A percentile compares a stretch with the other conserved stretches of the same genome.
Conservation (phyloP, 2,329 filamentous ascomycete species). For the Camptophora hylomeconis region DNA sequence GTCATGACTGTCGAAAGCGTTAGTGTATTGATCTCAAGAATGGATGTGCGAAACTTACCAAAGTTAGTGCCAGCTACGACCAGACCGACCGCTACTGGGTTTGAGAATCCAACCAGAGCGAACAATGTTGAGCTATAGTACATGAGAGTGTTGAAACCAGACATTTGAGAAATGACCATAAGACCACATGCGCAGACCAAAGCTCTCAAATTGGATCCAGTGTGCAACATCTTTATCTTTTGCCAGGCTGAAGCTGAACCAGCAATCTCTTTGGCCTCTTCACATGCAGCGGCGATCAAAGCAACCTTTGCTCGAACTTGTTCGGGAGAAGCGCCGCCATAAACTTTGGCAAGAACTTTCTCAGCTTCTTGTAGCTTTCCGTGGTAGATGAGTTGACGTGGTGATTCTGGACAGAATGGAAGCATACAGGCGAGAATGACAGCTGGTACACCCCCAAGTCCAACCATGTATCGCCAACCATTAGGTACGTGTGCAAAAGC, state of each 20-base stretch:
- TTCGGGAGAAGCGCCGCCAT: conserved; percentile 22
- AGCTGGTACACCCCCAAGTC: conserved; percentile 34
- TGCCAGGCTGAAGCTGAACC: conserved; percentile 30
- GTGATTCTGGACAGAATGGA: conserved; percentile 35
- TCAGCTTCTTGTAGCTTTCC: conserved; percentile 28
- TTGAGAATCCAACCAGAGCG: conserved; percentile 36
- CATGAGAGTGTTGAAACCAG: conserved; percentile 35
- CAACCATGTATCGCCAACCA: conserved; percentile 40
- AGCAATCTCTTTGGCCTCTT: conserved; percentile 28
- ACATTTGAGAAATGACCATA: conserved; percentile 40
- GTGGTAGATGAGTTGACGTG: conserved; percentile 35
- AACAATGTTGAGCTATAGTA: conserved; percentile 34
- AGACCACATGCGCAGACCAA: conserved; percentile 35
- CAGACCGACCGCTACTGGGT: conserved; percentile 33
- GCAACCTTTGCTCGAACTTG: conserved; percentile 34
- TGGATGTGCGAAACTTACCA: too few species aligned
- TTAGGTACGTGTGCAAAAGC: conserved; percentile 27
- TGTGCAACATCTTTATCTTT: conserved; percentile 35
- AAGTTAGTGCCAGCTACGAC: conserved; percentile 27
- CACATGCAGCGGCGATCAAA: conserved; percentile 29
- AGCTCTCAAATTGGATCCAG: conserved; percentile 30
- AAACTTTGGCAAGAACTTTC: conserved; percentile 20
- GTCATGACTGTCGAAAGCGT: too few species aligned
- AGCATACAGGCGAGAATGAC: conserved; percentile 32
- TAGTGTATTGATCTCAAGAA: too few species aligned